A percentile compares a stretch with the other conserved stretches of the same genome.
Conservation (phyloP, 768 basidiomycete species). For the Mrakia frigida region DNA sequence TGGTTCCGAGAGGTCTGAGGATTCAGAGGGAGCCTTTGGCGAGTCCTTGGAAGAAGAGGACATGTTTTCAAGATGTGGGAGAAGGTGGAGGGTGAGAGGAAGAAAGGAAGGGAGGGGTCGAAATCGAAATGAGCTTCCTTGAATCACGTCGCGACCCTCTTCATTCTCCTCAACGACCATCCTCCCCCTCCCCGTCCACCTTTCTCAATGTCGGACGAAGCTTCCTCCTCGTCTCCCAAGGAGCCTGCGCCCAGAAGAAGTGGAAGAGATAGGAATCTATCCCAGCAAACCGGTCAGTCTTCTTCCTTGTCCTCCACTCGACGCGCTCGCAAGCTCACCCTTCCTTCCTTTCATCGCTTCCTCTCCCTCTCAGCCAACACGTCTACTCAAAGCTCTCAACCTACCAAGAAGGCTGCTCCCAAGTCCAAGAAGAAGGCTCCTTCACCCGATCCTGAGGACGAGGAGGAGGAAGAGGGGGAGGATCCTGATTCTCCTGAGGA, state of each 20-base stretch:
- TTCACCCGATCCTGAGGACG: neutral
- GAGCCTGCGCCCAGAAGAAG: neutral
- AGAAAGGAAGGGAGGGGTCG: neutral
- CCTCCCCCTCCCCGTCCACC: neutral
- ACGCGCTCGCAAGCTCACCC: neutral
- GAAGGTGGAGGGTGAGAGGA: neutral
- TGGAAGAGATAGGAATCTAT: neutral
- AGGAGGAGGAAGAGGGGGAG: neutral
- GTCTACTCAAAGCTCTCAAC: neutral
- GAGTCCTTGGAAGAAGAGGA: neutral
- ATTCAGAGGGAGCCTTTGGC: neutral
- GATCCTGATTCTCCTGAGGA: neutral
- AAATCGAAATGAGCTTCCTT: neutral
- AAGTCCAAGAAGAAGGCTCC: slow-evolving; percentile 11
- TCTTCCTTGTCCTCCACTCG: neutral
- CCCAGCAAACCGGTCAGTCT: neutral
- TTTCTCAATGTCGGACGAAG: neutral
- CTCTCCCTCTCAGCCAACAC: neutral
- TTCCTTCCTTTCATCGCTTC: neutral
- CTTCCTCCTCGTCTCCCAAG: neutral
- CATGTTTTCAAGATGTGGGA: neutral
- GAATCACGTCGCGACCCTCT: too few species aligned
- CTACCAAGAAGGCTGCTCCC: neutral
- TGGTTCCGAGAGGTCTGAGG: neutral
- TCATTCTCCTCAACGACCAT: neutral